Evolutionary conservation across 768 basidiomycete species (phyloP).

Genomic region (Xerocomus spinulosus): DNA sequence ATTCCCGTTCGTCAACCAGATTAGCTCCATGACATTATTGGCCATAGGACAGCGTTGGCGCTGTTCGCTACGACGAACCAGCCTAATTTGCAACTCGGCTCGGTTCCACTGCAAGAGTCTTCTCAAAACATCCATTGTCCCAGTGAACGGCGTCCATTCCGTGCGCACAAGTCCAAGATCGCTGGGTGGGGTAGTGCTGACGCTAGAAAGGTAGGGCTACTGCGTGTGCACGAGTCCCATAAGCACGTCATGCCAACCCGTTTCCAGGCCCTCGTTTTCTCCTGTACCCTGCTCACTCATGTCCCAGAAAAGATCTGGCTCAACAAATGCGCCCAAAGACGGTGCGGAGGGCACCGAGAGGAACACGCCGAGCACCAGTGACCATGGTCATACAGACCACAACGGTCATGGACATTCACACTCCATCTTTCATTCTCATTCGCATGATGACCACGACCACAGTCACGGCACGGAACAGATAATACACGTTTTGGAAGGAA

Average conservation of each 20-base stretch:
- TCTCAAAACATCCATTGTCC: neutral
- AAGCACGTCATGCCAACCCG: conserved; percentile 9
- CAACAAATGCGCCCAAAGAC: conserved; percentile 17
- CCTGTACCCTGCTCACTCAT: conserved; percentile 11
- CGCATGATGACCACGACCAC: conserved; percentile 56
- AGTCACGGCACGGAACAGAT: conserved; percentile 62
- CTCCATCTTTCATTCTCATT: conserved; percentile 64
- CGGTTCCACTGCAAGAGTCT: too few relatives aligned
- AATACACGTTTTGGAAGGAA: conserved; percentile 60
- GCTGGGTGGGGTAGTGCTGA: conserved; percentile 1
- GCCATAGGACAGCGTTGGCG: conserved; percentile 9
- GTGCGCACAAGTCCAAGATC: neutral
- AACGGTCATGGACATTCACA: conserved; percentile 51
- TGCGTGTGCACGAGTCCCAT: neutral
- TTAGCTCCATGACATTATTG: conserved; percentile 16
- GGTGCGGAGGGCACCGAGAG: conserved; percentile 22
- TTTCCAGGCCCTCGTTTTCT: conserved; percentile 10
- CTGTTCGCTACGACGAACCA: conserved; percentile 8
- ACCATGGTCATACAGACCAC: conserved; percentile 32
- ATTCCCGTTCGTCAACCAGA: neutral
- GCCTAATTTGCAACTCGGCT: conserved; percentile 13
- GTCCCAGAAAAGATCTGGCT: conserved; percentile 18
- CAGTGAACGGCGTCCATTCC: neutral
- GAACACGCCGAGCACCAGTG: conserved; percentile 7
- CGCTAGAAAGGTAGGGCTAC: conserved; percentile 13